These are phyloP conservation scores for Linanthus parryae DNA, from an alignment of 148 eudicot genomes.

Conservation along the genomic window DNA sequence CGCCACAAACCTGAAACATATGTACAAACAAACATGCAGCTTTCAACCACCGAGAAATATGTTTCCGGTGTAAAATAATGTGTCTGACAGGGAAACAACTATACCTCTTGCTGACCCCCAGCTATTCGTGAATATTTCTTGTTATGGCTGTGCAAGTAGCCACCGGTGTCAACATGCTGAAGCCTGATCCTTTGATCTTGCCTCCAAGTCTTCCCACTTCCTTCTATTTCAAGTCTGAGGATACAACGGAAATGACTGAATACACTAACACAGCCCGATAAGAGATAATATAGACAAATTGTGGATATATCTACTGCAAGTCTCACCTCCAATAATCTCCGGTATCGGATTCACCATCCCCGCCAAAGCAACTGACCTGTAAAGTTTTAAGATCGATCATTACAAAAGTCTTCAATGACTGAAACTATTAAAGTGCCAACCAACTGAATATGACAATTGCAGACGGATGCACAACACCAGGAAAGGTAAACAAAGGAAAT, in stretches of 20 bases:
- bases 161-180: conserved; percentile 73
- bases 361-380: conserved; percentile 87
- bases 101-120: conserved; percentile 85
- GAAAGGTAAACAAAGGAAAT: too few species aligned
- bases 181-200: conserved; percentile 76
- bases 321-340: conserved; percentile 83
- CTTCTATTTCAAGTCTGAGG: conserved; percentile 63
- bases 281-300: too few species aligned
- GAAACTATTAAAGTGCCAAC: too few species aligned
- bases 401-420: too few species aligned
- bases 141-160: conserved; percentile 78
- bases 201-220: conserved; percentile 68
- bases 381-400: too few species aligned
- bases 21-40: background rate
- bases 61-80: background rate
- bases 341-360: conserved; percentile 54
- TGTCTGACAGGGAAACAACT: too few species aligned
- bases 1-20: conserved; percentile 39
- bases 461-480: too few species aligned
- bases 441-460: too few species aligned
- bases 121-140: conserved; percentile 76
- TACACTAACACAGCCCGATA: too few species aligned
- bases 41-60: background rate
- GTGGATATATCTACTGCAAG: too few species aligned
- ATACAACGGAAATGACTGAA: background rate